Conservation (phyloP, 106 monocot species). For the Acanthochlamys bracteata region DNA sequence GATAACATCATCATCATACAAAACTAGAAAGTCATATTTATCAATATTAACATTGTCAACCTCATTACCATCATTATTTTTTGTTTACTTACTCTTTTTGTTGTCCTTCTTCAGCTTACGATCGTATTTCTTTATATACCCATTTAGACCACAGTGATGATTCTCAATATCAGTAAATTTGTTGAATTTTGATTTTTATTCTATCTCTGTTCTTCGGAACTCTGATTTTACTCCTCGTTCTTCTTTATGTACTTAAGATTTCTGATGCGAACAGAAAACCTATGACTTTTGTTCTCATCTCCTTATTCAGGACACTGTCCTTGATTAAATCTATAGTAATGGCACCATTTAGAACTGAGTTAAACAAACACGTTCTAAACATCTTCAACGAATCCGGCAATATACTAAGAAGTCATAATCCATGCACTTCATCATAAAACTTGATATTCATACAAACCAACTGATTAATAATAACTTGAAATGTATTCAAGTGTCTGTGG, state of each 20-base stretch:
- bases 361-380: too few relatives aligned
- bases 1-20: background rate
- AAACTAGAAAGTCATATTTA: background rate
- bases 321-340: background rate
- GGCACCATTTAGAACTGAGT: too few relatives aligned
- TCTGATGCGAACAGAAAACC: background rate
- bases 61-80: background rate
- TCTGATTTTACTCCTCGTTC: background rate
- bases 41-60: background rate
- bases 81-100: background rate
- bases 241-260: background rate
- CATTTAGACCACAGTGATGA: background rate
- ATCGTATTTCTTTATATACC: background rate
- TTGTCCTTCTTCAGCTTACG: background rate
- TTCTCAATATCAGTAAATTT: background rate
- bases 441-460: too few relatives aligned
- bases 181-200: background rate
- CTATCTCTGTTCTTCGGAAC: background rate
- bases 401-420: too few relatives aligned
- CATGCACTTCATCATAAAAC: too few relatives aligned
- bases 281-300: slow-evolving; percentile 5
- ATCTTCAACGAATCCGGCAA: too few relatives aligned
- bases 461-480: too few relatives aligned
- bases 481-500: too few relatives aligned
- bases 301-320: background rate